Conservation (phyloP, 176 grass and related monocot species). For the Eremochloa ophiuroides region DNA sequence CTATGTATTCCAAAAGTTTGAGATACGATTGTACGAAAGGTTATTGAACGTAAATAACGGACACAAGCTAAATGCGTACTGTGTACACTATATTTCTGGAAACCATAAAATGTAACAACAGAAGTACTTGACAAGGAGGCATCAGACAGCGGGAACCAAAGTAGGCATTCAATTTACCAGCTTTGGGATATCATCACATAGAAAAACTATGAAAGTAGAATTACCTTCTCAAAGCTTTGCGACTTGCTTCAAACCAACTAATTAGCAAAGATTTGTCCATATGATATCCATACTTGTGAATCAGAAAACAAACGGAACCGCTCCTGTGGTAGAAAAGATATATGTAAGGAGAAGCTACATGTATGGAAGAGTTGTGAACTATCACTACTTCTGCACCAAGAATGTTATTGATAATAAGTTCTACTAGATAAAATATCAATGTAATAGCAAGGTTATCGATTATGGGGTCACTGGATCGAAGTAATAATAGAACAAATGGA, state of each 20-base stretch:
- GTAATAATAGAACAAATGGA: neutral
- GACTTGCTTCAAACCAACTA: slow-evolving; percentile 58
- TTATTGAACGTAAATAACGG: neutral
- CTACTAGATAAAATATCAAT: neutral
- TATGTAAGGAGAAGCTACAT: slow-evolving; percentile 1
- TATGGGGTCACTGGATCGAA: neutral
- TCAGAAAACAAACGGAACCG: slow-evolving; percentile 60
- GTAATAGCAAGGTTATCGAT: neutral
- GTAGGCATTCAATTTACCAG: slow-evolving; percentile 7
- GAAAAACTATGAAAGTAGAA: slow-evolving; percentile 15
- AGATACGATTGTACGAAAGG: no score
- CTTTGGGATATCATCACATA: neutral
- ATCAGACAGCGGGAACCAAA: slow-evolving; percentile 7
- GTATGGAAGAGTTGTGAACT: neutral
- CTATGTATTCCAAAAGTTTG: neutral
- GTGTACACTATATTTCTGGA: neutral
- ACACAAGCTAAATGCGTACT: neutral
- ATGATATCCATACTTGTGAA: slow-evolving; percentile 67
- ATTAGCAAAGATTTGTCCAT: slow-evolving; percentile 67
- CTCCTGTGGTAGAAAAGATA: slow-evolving; percentile 44
- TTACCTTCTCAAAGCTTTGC: slow-evolving; percentile 77
- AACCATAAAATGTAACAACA: slow-evolving; percentile 10
- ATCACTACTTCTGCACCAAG: neutral
- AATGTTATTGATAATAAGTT: neutral
- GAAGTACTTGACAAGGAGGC: neutral